Evolutionary conservation across 2,329 filamentous ascomycete species (phyloP).

Genomic region (Penicillium decumbens): DNA sequence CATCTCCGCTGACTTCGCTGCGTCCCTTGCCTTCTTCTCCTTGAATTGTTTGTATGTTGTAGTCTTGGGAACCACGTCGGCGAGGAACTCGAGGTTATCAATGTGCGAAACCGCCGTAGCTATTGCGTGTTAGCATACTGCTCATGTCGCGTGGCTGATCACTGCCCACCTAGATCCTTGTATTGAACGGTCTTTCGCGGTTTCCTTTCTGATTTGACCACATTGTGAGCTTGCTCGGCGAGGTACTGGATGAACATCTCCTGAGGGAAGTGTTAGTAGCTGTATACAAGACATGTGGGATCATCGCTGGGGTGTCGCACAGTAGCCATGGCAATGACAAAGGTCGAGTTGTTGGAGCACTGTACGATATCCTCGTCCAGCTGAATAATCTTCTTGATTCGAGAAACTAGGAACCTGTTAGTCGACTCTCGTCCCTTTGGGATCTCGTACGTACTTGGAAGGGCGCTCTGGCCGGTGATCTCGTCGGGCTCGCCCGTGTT

Average conservation of each 20-base stretch:
- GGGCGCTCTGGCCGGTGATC: conserved; percentile 74
- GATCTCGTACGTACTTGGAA: conserved; percentile 64
- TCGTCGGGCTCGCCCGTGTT: conserved; percentile 79
- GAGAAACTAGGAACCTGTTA: conserved; percentile 61
- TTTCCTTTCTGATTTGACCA: conserved; percentile 86
- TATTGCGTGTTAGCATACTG: conserved; percentile 33
- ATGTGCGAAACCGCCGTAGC: conserved; percentile 80
- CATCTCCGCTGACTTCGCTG: conserved; percentile 26
- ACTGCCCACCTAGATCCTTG: conserved; percentile 71
- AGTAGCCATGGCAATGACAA: conserved; percentile 86
- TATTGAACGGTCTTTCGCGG: conserved; percentile 93
- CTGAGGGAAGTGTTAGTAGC: conserved; percentile 40
- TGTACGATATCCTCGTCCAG: conserved; percentile 79
- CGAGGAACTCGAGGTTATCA: conserved; percentile 91
- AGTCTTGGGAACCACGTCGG: conserved; percentile 85
- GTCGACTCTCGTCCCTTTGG: not conserved
- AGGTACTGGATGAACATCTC: conserved; percentile 96
- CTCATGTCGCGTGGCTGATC: not conserved
- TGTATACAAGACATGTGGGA: conserved; percentile 1
- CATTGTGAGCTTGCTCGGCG: conserved; percentile 75
- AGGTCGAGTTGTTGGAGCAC: conserved; percentile 90
- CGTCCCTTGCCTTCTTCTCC: conserved; percentile 50
- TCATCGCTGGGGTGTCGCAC: conserved; percentile 45
- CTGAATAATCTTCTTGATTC: conserved; percentile 92
- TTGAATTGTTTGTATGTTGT: conserved; percentile 75